Base-by-base conservation (phyloP, 2,329 filamentous ascomycete species). In the Fusarium sp. region DNA sequence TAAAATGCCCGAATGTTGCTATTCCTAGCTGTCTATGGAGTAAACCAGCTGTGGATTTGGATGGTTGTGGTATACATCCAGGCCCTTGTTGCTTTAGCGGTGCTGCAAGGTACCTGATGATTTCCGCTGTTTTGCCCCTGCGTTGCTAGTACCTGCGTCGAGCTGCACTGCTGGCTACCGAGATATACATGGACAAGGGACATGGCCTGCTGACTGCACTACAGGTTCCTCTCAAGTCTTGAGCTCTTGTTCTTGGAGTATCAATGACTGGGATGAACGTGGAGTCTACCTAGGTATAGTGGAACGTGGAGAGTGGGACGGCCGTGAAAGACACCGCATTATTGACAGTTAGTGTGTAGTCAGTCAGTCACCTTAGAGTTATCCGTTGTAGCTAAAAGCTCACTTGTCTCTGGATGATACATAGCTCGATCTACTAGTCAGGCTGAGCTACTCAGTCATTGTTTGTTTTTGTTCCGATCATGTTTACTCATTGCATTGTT, bases 301-400 rank as follows among this genome's bases (percentile, higher is more conserved):
- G 72, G 73, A 70, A 75, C 73, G 60, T 70, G 74, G 74, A 69
- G 70, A 68, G 68, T 71, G 70, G 70, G 63, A 75, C 72, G 28
- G 50, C 59, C 61, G 33, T 64, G 71, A 58, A 55, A 58, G 64
- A 64, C 71, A 66, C 70, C 65, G 38, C 65, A 64, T 64, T 65
- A 59, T 70, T 68, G 72, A 76, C 65, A 24, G 28, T n/a, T n/a
- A n/a, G n/a, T n/a, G n/a, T n/a, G n/a, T n/a, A n/a, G n/a, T n/a
- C n/a, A n/a, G n/a, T n/a, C n/a, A n/a, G n/a, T n/a, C n/a, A n/a
- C n/a, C n/a, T n/a, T n/a, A n/a, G n/a, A n/a, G n/a, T n/a, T n/a
- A n/a, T n/a, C n/a, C n/a, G n/a, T n/a, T n/a, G n/a, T n/a, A 66
- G 61, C 26, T 50, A 53, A 28, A 28, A 60, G 42, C n/a, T 59